Evolutionary conservation across 2,329 filamentous ascomycete species (phyloP), one percentile per base, ranked within the genome.

Genomic region (Sphaerulina vaccinii): DNA sequence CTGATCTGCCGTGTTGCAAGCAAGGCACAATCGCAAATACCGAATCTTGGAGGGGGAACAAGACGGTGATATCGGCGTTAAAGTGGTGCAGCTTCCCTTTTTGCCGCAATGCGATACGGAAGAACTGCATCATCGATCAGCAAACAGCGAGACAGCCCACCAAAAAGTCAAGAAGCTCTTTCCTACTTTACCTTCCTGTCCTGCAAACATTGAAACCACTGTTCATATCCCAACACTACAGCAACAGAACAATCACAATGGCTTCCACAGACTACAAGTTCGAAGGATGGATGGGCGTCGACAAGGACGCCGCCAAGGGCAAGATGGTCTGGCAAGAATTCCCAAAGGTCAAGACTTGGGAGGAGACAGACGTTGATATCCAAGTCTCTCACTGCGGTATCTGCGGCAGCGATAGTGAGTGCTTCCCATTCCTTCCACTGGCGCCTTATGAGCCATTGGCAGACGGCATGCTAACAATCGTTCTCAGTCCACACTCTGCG

Each of bases 241-340:
- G 22, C 44, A 18, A 2, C 11, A 8, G 5, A 1, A 35, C 27
- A 13, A 32, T n/a, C 51, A 54, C 4, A n/a, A 46, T 46, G 43
- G 32, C 44, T 5, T 23, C 41, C 22, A 42, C 46, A 29, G 69
- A 75, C 57, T 76, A 77, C 67, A 76, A 75, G 50, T 82, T 82
- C 63, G 72, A 79, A 64, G 80, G 80, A 62, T 82, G 80, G 79
- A 70, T 81, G 58, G 80, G 76, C 62, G 73, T 77, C 29, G 75
- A 77, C 66, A 61, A 71, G 24, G 68, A 69, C 52, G 68, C 78
- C 10, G 75, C 69, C 27, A 64, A 80, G 46, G 80, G 80, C 51
- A 79, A 79, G 48, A 78, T 82, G 73, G 71, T 70, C 27, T 81
- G 78, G 78, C 69, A 75, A 35, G 67, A 71, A n/a, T 77, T 74